Evolutionary conservation across 371 early-diverging fungal genomes (phyloP).

Genomic region (Apophysomyces elegans): DNA sequence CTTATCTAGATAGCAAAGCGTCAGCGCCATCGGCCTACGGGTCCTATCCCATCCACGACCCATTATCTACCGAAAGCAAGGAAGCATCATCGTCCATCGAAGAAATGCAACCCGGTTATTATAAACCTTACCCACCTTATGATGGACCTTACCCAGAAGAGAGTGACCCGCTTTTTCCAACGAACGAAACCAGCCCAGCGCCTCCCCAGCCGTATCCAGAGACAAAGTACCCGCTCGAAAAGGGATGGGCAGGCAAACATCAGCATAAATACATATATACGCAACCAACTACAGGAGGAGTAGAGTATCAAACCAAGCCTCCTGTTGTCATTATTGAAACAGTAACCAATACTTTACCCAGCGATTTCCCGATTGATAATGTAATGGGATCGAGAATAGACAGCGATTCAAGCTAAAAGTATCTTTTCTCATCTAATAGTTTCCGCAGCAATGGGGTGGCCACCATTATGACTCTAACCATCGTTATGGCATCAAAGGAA

Average conservation of each 20-base stretch:
- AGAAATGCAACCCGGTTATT: too few species aligned
- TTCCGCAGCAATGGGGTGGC: not conserved
- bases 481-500: not conserved
- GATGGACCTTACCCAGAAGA: not conserved
- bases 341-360: slow-evolving; percentile 3
- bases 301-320: slow-evolving; percentile 3
- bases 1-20: too few species aligned
- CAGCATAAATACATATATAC: not conserved
- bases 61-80: too few species aligned
- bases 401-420: not conserved
- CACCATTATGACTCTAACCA: not conserved
- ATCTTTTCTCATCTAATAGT: not conserved
- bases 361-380: not conserved
- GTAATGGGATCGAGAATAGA: not conserved
- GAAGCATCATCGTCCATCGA: too few species aligned
- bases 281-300: not conserved
- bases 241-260: not conserved
- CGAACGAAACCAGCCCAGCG: too few species aligned
- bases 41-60: too few species aligned
- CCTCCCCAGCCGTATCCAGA: too few species aligned
- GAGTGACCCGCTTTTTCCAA: too few species aligned
- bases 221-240: too few species aligned
- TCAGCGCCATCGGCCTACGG: too few species aligned
- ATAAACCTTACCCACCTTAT: not conserved
- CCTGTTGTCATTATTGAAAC: slow-evolving; percentile 1